A percentile compares a stretch with the other conserved stretches of the same genome.
Evolutionary conservation across 257 asterid species (phyloP).

Genomic region (Coffea eugenioides): DNA sequence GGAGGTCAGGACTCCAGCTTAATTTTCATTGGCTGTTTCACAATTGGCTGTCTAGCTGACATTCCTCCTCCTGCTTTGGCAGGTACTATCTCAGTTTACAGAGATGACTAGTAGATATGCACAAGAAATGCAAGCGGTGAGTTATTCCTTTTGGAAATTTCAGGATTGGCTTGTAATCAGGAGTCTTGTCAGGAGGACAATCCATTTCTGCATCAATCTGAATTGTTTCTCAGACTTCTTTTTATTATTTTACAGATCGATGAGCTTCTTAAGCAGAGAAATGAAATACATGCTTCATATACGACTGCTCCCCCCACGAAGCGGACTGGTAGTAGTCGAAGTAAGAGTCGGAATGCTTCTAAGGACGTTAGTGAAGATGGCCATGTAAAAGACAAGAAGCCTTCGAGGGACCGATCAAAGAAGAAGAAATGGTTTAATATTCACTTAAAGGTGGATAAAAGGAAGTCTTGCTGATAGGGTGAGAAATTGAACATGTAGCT

Average conservation of each 20-base stretch:
- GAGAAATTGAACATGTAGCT: neutral
- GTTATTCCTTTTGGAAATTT: slow-evolving; percentile 23
- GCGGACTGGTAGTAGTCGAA: slow-evolving; percentile 64
- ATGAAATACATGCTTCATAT: slow-evolving; percentile 78
- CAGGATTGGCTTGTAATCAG: neutral
- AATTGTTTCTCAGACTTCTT: neutral
- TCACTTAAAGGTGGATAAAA: slow-evolving; percentile 78
- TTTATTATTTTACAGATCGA: slow-evolving; percentile 56
- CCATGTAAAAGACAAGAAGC: slow-evolving; percentile 50
- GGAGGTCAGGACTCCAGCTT: slow-evolving; percentile 53
- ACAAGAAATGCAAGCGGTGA: slow-evolving; percentile 92
- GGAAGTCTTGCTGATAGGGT: slow-evolving; percentile 70
- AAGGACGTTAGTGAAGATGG: slow-evolving; percentile 57
- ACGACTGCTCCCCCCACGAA: slow-evolving; percentile 56
- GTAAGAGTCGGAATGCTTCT: slow-evolving; percentile 52
- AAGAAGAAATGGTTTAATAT: slow-evolving; percentile 87
- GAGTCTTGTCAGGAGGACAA: neutral
- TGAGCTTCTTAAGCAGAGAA: slow-evolving; percentile 88
- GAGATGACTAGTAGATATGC: slow-evolving; percentile 96
- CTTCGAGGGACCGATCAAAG: slow-evolving; percentile 59
- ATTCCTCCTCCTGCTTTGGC: slow-evolving; percentile 18
- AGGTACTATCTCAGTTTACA: slow-evolving; percentile 94
- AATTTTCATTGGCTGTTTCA: neutral
- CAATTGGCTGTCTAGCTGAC: slow-evolving; percentile 18
- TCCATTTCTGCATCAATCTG: neutral